Evolutionary conservation across 805 yeast genomes (phyloP), one percentile per base, ranked within the genome.

Genomic region (Candida maltosa): DNA sequence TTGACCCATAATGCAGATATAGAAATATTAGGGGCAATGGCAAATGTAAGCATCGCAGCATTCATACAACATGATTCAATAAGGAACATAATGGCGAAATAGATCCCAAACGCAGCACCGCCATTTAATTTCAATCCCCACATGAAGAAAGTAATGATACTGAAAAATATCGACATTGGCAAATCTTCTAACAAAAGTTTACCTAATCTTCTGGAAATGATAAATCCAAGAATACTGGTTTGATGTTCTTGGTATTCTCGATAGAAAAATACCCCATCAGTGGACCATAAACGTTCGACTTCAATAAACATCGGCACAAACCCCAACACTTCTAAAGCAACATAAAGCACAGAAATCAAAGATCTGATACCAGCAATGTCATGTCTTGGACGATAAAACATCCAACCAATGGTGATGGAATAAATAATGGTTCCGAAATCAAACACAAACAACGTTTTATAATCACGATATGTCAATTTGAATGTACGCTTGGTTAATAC

Each of bases 381-480:
- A 3, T 71, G 68, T 14, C 70, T 75, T 3, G 88, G 88, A 44
- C 74, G 74, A 51, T 59, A 81, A 49, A 80, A 87, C 27, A 87
- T 70, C 88, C 93, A 84, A 0, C 95, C 95, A 27, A 74, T 60
- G n/a, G 78, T 60, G 2, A 77, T 50, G 0, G 87, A 83, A 42
- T 84, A 58, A 5, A 80, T 44, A 0, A 74, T 34, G 0, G 70
- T 25, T 17, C 73, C 74, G 11, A 65, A 51, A 11, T 66, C 40
- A 20, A 73, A 46, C 0, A 73, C 62, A 3, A 52, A 15, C 17
- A 65, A 51, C 2, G 69, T 58, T 8, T 38, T 31, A 4, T 21
- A 41, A 39, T 69, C 75, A 25, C 74, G 43, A 27, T 54, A 47
- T 9, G 69, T 47, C 2, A 59, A 41, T 3, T 58, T 23, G 26